phyloP scores from a whole-genome alignment of 2,329 filamentous ascomycete species.

The Cladosporium sp. region DNA sequence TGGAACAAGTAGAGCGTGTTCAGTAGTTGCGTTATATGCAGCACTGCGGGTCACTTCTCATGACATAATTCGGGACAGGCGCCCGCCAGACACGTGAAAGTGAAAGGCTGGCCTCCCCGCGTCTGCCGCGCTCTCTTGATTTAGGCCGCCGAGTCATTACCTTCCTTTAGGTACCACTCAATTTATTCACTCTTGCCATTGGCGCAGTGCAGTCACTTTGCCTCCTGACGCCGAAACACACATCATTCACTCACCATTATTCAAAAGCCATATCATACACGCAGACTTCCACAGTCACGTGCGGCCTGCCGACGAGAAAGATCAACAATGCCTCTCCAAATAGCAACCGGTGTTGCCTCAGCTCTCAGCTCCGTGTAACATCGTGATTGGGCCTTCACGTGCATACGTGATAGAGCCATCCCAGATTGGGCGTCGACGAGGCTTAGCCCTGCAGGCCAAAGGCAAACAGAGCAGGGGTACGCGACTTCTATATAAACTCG shows the following conservation, averaged over 20 bases:
- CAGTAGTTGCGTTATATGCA: background rate
- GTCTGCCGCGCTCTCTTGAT: background rate
- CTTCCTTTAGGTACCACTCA: background rate
- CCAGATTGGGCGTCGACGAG: conserved; percentile 15
- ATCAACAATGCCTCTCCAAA: background rate
- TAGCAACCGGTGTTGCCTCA: conserved; percentile 14
- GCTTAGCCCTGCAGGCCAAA: conserved; percentile 6
- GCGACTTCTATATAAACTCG: conserved; percentile 12
- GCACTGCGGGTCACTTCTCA: background rate
- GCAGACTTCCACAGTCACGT: background rate
- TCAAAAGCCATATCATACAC: background rate
- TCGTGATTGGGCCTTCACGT: conserved; percentile 11
- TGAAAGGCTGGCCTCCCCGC: background rate
- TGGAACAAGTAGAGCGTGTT: background rate
- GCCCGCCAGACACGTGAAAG: background rate
- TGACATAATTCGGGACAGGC: conserved; percentile 1
- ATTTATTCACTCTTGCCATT: background rate
- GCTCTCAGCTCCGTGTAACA: conserved; percentile 10
- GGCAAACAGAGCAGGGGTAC: conserved; percentile 20
- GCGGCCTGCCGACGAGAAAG: background rate
- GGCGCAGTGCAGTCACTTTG: background rate
- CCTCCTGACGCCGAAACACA: background rate
- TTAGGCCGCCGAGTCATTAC: background rate
- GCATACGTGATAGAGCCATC: conserved; percentile 13
- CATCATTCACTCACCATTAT: background rate